phyloP scores from a whole-genome alignment of 176 grass and related monocot species.

The bread wheat (Triticum aestivum) region IWGSC_CS_RefSeq_v2.1 NC_057803.1:681917950-681918449 shows the following conservation, averaged over 20 bases:
- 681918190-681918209: not conserved
- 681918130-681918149: not conserved
- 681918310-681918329: slow-evolving; percentile 90
- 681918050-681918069: too few relatives aligned
- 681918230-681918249: slow-evolving; percentile 29
- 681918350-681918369: slow-evolving; percentile 65
- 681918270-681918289: slow-evolving; percentile 90
- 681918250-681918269: slow-evolving; percentile 75
- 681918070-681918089: not conserved
- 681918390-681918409: slow-evolving; percentile 41
- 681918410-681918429: too few relatives aligned
- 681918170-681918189: not conserved
- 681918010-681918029: not conserved
- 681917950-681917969: not conserved
- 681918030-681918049: not conserved
- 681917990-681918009: not conserved
- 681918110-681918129: not conserved
- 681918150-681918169: not conserved
- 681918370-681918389: slow-evolving; percentile 70
- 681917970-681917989: not conserved
- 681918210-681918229: too few relatives aligned
- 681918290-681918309: slow-evolving; percentile 88
- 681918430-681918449: not conserved
- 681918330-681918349: slow-evolving; percentile 84
- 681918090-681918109: not conserved